phyloP scores from a whole-genome alignment of 2,329 filamentous ascomycete species.

The Ramichloridium luteum region DNA sequence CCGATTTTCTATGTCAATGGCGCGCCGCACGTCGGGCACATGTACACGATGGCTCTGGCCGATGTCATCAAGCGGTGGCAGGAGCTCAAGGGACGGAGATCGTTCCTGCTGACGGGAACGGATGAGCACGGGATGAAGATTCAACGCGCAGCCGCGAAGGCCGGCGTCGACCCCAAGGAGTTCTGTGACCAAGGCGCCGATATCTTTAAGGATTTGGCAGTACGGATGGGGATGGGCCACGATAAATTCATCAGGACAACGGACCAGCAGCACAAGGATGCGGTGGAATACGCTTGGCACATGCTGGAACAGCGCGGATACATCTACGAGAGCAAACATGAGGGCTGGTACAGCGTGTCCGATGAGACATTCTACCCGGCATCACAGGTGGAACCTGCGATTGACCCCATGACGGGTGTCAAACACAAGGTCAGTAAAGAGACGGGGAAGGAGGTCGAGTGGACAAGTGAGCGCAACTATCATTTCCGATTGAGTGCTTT shows the following conservation, averaged over 20 bases:
- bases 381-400: slow-evolving; percentile 56
- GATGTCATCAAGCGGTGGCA: slow-evolving; percentile 93
- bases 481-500: slow-evolving; percentile 85
- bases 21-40: slow-evolving; percentile 84
- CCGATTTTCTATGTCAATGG: slow-evolving; percentile 99
- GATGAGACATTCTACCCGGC: slow-evolving; percentile 94
- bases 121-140: slow-evolving; percentile 98
- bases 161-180: slow-evolving; percentile 60
- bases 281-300: slow-evolving; percentile 82
- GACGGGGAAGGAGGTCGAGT: slow-evolving; percentile 87
- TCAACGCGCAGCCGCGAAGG: slow-evolving; percentile 66
- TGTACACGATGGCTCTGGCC: slow-evolving; percentile 83
- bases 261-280: slow-evolving; percentile 65
- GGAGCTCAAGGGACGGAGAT: slow-evolving; percentile 55
- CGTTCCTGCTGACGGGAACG: slow-evolving; percentile 77
- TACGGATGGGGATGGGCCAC: slow-evolving; percentile 55
- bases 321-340: slow-evolving; percentile 22
- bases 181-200: slow-evolving; percentile 79
- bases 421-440: slow-evolving; percentile 67
- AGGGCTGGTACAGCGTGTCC: slow-evolving; percentile 93
- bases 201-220: slow-evolving; percentile 65
- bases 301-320: slow-evolving; percentile 49
- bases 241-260: slow-evolving; percentile 92
- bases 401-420: slow-evolving; percentile 69
- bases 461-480: slow-evolving; percentile 87